phyloP scores from a whole-genome alignment of 108 stramenopile species.

The Bacterosira constricta region DNA sequence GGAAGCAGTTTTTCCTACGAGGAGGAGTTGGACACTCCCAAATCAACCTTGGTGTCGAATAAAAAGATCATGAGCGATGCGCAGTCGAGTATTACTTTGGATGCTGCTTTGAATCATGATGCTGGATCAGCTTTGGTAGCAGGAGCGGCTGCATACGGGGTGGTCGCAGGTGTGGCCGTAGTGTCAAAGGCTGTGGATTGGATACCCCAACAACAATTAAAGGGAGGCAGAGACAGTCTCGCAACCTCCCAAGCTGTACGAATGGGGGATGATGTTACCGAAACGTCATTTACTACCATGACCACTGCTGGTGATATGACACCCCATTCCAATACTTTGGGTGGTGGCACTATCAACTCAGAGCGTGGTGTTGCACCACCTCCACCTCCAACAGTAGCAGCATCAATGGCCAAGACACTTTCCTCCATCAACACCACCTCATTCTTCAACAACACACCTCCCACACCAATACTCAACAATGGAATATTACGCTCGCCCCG shows the following conservation, averaged over 20 bases:
- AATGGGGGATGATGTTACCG: conserved; percentile 21
- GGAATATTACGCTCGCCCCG: conserved; percentile 14
- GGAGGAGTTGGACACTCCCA: too few species aligned
- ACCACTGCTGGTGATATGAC: conserved; percentile 10
- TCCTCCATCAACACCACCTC: background rate
- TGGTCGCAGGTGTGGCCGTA: background rate
- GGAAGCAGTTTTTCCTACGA: too few species aligned
- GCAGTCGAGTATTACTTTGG: too few species aligned
- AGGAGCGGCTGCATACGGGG: background rate
- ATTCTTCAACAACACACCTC: background rate
- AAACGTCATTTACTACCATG: conserved; percentile 25
- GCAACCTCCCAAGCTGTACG: conserved; percentile 14
- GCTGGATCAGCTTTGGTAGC: too few species aligned
- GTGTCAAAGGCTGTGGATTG: background rate
- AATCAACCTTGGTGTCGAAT: too few species aligned
- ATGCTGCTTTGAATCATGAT: too few species aligned
- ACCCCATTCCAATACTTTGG: background rate
- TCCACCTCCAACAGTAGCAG: background rate
- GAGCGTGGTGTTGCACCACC: background rate
- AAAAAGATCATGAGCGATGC: too few species aligned
- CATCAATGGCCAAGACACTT: background rate
- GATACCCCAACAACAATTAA: background rate
- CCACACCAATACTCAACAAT: background rate
- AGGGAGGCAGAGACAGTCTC: too few species aligned
- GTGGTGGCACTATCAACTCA: too few species aligned